Base-by-base conservation (phyloP, 345 rosid genomes). In the Boechera stricta region DNA sequence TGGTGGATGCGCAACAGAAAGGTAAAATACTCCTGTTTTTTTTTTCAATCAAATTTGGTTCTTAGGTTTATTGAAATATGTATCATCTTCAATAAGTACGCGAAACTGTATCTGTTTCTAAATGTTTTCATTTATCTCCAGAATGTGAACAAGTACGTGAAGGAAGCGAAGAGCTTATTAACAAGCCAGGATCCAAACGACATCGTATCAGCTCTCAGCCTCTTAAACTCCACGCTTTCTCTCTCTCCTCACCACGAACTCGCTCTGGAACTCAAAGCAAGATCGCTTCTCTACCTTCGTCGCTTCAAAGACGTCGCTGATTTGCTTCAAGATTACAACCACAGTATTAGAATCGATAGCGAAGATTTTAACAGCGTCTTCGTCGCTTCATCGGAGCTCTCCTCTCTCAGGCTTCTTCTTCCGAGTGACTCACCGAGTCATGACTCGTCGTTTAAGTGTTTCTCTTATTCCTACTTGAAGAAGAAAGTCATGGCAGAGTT, bases 401-500 rank as follows among this genome's bases (percentile, higher is more conserved):
- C 67, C 1, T 63, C 51, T 38, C 47, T 15, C 63, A 52, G 13
- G 31, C 57, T 9, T 10, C 57, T 52, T 24, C 57, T 4, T 10
- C 57, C 31, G 57, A 24, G 15, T 52, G 77, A 56, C 77, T 85
- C 73, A 77, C 82, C 78, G 81, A 80, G 57, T 87, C 78, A 75
- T 60, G 85, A 84, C 15, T 79, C 88, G 36, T 79, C 88, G 28
- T 86, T 94, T 78, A 92, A 85, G 80, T 94, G 99, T 67, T 94
- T 94, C 85, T 87, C 94, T 21, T 86, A 85, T 42, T 86, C 94
- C 7, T 93, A 90, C 74, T 77, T 94, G 86, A 94, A 86, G 91
- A 90, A 87, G 89, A 92, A 89, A 65, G 90, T 94, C 33, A 79
- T 88, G 90, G 91, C 97, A 2, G 94, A 98, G 9, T 82, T 94